Base-by-base conservation (phyloP, 441 rosid genomes). In the Mallotus repandus region DNA sequence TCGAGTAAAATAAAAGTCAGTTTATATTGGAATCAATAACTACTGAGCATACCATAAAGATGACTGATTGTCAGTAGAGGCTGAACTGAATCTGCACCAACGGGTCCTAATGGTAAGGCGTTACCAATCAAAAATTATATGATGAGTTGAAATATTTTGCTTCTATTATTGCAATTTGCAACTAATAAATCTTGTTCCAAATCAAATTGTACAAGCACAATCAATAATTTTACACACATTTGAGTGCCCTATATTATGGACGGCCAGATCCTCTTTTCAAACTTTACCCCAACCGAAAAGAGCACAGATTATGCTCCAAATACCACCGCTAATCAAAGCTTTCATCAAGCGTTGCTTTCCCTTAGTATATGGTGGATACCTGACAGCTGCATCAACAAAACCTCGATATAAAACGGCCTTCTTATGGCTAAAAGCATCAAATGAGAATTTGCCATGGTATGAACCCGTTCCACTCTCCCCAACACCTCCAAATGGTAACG, bases 381-480 rank as follows among this genome's bases (percentile, higher is more conserved):
- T 86, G 60, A 89, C 0, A 9, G 77, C 15, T 13, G 82, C 85
- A 62, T 91, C 97, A 2, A 41, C 43, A 55, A 91, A 84, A 74
- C 88, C 12, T 74, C 97, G 78, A 50, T 83, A 89, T 0, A 89
- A 13, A 25, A 91, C 94, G 9, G 91, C 87, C 73, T 91, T 91
- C 81, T 88, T 91, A 72, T 91, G 97, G 83, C 88, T 86, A 70
- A 91, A 89, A 62, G 90, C 82, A 4, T 91, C 95, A 22, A 91
- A 91, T 53, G 97, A 89, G 76, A 86, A 89, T 66, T 87, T 91
- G 48, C 95, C 97, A 18, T 89, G 95, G 87, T 91, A 89, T 22
- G 90, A 70, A n/a, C 97, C 95, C 74, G 71, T 87, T 66, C 97
- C 97, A 49, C 97, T 91, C 80, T 89, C 91, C 70, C 91, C 95